Evolutionary conservation across 2,329 filamentous ascomycete species (phyloP).

Genomic region (Coniella vitis): DNA sequence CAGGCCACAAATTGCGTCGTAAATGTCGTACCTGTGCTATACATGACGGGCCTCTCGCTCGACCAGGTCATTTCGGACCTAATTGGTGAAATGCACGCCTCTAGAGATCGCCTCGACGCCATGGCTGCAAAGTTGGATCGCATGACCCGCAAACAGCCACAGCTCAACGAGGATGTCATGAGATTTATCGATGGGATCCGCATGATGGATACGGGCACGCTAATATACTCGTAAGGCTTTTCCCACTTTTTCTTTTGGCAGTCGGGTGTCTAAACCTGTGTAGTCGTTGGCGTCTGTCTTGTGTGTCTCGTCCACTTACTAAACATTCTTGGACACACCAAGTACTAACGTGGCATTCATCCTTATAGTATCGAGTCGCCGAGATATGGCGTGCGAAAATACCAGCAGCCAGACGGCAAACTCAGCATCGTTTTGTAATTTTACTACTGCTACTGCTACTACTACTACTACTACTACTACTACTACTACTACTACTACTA

Average conservation of each 20-base stretch:
- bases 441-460: too few relatives aligned
- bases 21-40: constrained; percentile 18
- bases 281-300: too few relatives aligned
- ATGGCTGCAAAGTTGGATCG: constrained; percentile 5
- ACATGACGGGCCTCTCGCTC: constrained; percentile 9
- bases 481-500: too few relatives aligned
- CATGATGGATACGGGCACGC: constrained; percentile 25
- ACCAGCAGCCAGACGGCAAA: constrained; percentile 26
- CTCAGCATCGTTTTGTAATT: constrained; percentile 25
- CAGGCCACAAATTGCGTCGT: constrained; percentile 19
- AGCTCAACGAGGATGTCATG: constrained; percentile 13
- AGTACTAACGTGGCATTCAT: too few relatives aligned
- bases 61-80: constrained; percentile 5
- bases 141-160: constrained; percentile 12
- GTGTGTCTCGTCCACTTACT: too few relatives aligned
- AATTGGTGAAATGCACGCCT: constrained; percentile 10
- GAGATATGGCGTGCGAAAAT: constrained; percentile 26
- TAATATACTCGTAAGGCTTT: constrained; percentile 26
- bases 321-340: too few relatives aligned
- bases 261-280: too few relatives aligned
- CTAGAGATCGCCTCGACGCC: constrained; percentile 13
- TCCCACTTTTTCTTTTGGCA: not conserved
- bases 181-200: constrained; percentile 26
- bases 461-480: too few relatives aligned
- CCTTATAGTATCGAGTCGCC: constrained; percentile 25